Percentiles rank a stretch among this genome's conserved stretches.
phyloP scores from a whole-genome alignment of 2,329 filamentous ascomycete genomes.

The Lecanicillium sp. region DNA sequence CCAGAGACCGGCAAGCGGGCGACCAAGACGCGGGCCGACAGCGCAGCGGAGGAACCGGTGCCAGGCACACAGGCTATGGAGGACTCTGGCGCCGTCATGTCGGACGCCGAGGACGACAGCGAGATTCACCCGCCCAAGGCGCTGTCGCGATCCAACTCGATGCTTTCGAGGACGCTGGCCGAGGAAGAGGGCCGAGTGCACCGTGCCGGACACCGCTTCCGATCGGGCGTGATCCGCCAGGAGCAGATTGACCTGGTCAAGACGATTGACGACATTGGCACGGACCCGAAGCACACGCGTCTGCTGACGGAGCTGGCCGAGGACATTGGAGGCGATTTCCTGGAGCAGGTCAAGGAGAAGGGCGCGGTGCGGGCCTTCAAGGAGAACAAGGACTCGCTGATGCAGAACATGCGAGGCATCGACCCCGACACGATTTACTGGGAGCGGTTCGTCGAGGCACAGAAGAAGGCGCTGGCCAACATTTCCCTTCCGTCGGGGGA shows the following conservation, averaged over 20 bases:
- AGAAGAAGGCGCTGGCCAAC: conserved; percentile 51
- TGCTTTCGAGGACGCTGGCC: conserved; percentile 44
- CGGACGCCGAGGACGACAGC: conserved; percentile 43
- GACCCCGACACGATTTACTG: conserved; percentile 54
- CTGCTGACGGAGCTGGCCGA: conserved; percentile 57
- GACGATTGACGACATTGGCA: conserved; percentile 39
- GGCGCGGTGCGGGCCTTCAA: conserved; percentile 56
- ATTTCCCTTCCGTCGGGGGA: conserved; percentile 26
- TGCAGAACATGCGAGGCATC: conserved; percentile 43
- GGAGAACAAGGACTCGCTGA: conserved; percentile 45
- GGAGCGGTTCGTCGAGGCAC: conserved; percentile 53
- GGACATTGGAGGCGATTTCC: conserved; percentile 51
- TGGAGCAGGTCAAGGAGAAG: conserved; percentile 46
- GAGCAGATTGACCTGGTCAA: conserved; percentile 44
- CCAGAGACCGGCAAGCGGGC: not conserved
- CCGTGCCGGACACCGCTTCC: conserved; percentile 50
- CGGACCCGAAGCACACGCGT: conserved; percentile 41
- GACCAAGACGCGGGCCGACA: conserved; percentile 2
- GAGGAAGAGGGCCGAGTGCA: conserved; percentile 51
- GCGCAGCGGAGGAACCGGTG: not conserved
- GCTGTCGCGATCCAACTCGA: conserved; percentile 44
- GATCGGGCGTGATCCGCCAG: conserved; percentile 42
- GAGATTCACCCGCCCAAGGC: conserved; percentile 32
- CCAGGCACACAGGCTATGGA: conserved; percentile 16
- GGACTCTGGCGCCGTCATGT: conserved; percentile 28